phyloP scores from a whole-genome alignment of 2,329 filamentous ascomycete species.

The Arthrobotrys musiformis region DNA sequence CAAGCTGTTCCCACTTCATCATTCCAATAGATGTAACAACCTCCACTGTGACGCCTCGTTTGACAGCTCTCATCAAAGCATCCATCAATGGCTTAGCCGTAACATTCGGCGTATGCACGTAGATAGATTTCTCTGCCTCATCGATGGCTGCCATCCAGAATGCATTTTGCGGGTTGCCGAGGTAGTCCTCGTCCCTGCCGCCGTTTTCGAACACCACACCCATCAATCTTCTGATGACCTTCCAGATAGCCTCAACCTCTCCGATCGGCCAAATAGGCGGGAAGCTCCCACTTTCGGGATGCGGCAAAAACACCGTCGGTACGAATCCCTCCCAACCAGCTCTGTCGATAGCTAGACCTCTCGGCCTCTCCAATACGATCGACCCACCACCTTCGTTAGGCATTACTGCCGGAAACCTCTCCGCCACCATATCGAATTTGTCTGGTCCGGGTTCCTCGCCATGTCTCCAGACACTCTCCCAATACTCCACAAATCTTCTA shows the following conservation, averaged over 20 bases:
- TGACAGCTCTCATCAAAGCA: conserved; percentile 71
- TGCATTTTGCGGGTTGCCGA: conserved; percentile 73
- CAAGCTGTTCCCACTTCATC: conserved; percentile 83
- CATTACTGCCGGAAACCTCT: conserved; percentile 27
- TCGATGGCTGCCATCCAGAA: conserved; percentile 72
- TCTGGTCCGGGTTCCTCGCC: conserved; percentile 39
- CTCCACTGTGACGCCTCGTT: conserved; percentile 74
- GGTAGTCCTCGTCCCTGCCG: conserved; percentile 38
- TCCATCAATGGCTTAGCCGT: conserved; percentile 74
- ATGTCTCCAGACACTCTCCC: conserved; percentile 74
- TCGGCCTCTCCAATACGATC: conserved; percentile 28
- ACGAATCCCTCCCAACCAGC: not conserved
- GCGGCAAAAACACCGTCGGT: conserved; percentile 76
- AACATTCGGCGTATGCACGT: conserved; percentile 80
- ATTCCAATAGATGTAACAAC: conserved; percentile 75
- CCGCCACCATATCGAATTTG: conserved; percentile 7
- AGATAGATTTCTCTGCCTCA: conserved; percentile 70
- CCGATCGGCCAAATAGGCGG: conserved; percentile 67
- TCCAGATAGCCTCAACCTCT: conserved; percentile 17
- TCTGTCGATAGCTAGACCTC: conserved; percentile 2
- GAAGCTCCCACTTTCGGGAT: conserved; percentile 75
- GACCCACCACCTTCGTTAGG: conserved; percentile 40
- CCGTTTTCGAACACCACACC: conserved; percentile 17
- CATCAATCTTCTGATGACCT: conserved; percentile 29
- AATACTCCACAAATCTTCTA: conserved; percentile 73